A percentile compares a stretch with the other conserved stretches of the same genome.
phyloP scores from a whole-genome alignment of 1,284 basidiomycete species.

The Phenoliferia sp. region DNA sequence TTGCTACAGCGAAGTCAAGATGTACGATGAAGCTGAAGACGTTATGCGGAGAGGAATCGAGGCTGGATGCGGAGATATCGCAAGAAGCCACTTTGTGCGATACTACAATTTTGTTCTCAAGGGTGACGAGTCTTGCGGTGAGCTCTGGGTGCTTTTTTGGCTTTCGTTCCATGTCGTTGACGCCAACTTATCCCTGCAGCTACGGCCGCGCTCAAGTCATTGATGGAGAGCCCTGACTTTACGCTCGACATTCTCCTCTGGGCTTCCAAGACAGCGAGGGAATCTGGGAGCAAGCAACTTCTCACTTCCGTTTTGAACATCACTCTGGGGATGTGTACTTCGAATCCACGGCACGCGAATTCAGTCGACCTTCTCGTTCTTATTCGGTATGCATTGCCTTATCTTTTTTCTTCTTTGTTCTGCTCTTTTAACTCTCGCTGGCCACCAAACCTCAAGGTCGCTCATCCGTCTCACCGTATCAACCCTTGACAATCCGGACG shows the following conservation, averaged over 20 bases:
- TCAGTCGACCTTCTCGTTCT: slow-evolving; percentile 1
- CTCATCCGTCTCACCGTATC: background rate
- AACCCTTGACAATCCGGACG: background rate
- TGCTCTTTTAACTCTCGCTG: too few species aligned
- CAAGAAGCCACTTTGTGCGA: slow-evolving; percentile 15
- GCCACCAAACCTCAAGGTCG: background rate
- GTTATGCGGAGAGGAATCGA: background rate
- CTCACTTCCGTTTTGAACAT: background rate
- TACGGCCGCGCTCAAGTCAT: background rate
- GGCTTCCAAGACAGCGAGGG: slow-evolving; percentile 9
- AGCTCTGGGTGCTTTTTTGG: background rate
- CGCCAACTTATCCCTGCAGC: background rate
- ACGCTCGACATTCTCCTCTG: slow-evolving; percentile 7
- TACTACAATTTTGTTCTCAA: slow-evolving; percentile 3
- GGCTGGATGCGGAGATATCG: background rate
- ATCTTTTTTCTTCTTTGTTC: too few species aligned
- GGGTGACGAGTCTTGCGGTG: background rate
- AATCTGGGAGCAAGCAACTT: background rate
- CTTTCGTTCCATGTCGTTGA: background rate
- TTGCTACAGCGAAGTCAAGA: background rate
- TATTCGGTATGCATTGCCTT: background rate
- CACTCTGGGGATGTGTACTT: background rate
- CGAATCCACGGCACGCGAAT: background rate
- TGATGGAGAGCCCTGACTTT: slow-evolving; percentile 6
- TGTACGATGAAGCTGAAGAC: background rate